Base-by-base conservation (phyloP, 1,284 basidiomycete genomes). In the Ceraceosorus guamensis region DNA sequence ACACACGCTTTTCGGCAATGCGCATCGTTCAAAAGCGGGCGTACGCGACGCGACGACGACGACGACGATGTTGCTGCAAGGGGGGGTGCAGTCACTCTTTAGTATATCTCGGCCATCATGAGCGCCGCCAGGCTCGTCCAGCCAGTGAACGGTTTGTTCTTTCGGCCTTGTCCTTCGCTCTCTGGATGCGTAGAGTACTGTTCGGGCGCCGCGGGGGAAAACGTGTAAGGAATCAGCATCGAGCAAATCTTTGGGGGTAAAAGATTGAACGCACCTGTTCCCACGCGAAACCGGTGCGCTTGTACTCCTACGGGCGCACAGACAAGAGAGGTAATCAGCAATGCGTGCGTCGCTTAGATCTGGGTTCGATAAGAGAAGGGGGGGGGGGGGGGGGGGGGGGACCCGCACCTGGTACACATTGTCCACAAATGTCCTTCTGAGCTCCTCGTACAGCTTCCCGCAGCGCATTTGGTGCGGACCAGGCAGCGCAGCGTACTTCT, bases 241-340 rank as follows among this genome's bases (percentile, higher is more conserved):
- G 24, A 24, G 24, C 24, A 24, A 3, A 24, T 24, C 24, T 24
- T n/a, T n/a, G n/a, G 8, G 84, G 88, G 7, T 80, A 77, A 0
- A 89, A 79, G n/a, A 73, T 96, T 87, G 76, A 95, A 96, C 24
- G 24, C 24, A 24, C 24, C 77, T 96, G 92, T 76, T 96, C 91
- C 90, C 91, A 96, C 8, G 91, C 88, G 74, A 89, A 92, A 6
- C 90, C 91, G 1, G 91, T 95, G 32, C 87, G 83, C 68, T 88
- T 80, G 75, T 91, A 95, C 77, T 95, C 89, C 87, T 91, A 69
- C 13, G 2, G 24, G 39, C 53, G 50, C 52, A 60, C 56, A 45
- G 16, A 31, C 31, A 34, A 48, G 13, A 10, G 2, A 35, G 13
- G 5, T 5, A 5, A 7, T 7, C 18, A 24, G 7, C 8, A 24